Conservation (phyloP, 2,329 filamentous ascomycete genomes). For the Pseudogymnoascus sp. region DNA sequence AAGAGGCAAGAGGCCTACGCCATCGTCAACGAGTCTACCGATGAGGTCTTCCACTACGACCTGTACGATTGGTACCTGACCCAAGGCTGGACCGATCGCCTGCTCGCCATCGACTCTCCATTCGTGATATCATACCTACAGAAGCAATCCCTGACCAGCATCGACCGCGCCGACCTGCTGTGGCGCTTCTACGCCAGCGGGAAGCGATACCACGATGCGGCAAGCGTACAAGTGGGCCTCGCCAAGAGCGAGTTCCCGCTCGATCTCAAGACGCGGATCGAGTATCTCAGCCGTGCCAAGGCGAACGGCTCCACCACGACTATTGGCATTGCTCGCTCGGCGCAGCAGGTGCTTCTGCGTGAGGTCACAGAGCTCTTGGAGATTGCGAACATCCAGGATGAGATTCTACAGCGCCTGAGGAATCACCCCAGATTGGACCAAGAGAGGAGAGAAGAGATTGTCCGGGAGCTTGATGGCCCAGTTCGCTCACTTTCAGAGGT, state of each 20-base stretch:
- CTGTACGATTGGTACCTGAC: conserved; percentile 97
- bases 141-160: conserved; percentile 62
- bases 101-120: conserved; percentile 75
- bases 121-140: conserved; percentile 83
- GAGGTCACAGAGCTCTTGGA: conserved; percentile 82
- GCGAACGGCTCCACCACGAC: conserved; percentile 84
- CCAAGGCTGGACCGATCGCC: conserved; percentile 74
- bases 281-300: conserved; percentile 82
- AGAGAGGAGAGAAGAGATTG: conserved; percentile 56
- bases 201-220: conserved; percentile 76
- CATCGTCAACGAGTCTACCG: conserved; percentile 78
- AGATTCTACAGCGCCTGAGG: conserved; percentile 70
- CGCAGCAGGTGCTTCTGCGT: conserved; percentile 77
- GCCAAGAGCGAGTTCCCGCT: conserved; percentile 76
- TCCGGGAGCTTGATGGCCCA: conserved; percentile 64
- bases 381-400: conserved; percentile 90
- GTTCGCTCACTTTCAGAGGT: conserved; percentile 71
- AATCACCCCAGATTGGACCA: conserved; percentile 61
- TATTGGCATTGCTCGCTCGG: conserved; percentile 66
- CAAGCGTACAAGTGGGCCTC: conserved; percentile 74
- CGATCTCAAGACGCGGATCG: conserved; percentile 76
- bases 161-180: conserved; percentile 78
- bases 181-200: conserved; percentile 89
- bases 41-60: conserved; percentile 91
- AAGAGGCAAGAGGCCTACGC: conserved; percentile 83